These are phyloP conservation scores for Termitomyces sp. DNA, from an alignment of 768 basidiomycete genomes.

Conservation along the genomic window DNA sequence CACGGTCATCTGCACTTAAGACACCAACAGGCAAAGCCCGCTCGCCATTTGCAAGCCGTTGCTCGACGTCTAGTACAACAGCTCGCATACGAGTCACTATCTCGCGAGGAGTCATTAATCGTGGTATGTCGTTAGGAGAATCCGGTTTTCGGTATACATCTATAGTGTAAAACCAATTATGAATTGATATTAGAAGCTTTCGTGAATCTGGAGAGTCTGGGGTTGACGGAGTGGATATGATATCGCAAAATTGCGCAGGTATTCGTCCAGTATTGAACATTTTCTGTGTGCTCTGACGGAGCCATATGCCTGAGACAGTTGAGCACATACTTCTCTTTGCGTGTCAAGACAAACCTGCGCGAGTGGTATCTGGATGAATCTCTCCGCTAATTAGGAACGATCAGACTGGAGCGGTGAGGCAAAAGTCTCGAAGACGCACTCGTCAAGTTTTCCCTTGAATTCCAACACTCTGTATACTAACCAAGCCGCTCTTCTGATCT, in stretches of 20 bases:
- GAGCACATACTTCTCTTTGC: neutral
- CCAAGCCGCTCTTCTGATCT: conserved; percentile 82
- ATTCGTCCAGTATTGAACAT: conserved; percentile 80
- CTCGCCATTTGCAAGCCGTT: conserved; percentile 47
- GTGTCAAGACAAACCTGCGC: conserved; percentile 45
- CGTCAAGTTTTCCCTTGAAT: conserved; percentile 62
- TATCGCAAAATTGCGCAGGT: conserved; percentile 64
- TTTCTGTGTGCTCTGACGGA: conserved; percentile 48
- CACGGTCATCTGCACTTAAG: conserved; percentile 76
- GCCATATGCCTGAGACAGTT: conserved; percentile 52
- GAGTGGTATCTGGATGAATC: conserved; percentile 63
- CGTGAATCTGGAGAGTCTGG: conserved; percentile 41
- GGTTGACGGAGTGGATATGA: conserved; percentile 44
- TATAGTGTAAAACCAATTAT: conserved; percentile 78
- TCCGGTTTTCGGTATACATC: conserved; percentile 49
- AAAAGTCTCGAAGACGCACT: conserved; percentile 31
- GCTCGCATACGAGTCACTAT: conserved; percentile 42
- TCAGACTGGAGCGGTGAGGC: neutral
- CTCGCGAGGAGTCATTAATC: conserved; percentile 29
- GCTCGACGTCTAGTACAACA: conserved; percentile 52
- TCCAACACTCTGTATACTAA: conserved; percentile 65
- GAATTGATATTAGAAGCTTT: conserved; percentile 63
- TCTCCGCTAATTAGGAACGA: conserved; percentile 47
- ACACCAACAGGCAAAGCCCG: conserved; percentile 58
- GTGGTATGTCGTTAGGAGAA: conserved; percentile 20